These are phyloP conservation scores for Colletotrichum simmondsii DNA, from an alignment of 2,329 filamentous ascomycete genomes.

Conservation along the genomic window DNA sequence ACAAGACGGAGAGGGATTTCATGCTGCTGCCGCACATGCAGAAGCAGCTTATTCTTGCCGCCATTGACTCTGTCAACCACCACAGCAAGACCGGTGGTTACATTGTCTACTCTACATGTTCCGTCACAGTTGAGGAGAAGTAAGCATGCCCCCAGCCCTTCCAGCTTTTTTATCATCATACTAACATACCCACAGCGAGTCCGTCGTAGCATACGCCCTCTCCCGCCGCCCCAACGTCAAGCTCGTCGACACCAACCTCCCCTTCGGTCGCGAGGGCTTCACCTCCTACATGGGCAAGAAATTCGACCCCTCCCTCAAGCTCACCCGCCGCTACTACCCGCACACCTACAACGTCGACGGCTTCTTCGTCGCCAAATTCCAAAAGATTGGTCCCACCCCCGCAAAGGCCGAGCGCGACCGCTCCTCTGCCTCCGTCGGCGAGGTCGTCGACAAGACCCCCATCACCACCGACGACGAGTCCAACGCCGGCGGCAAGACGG, in stretches of 20 bases:
- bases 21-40: conserved; percentile 91
- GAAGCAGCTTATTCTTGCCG: conserved; percentile 91
- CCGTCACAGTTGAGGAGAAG: conserved; percentile 88
- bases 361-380: conserved; percentile 98
- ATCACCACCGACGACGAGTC: conserved; percentile 62
- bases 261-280: conserved; percentile 94
- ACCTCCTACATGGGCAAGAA: conserved; percentile 89
- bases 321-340: conserved; percentile 88
- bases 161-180: too few relatives aligned
- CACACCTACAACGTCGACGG: conserved; percentile 96
- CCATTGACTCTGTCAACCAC: conserved; percentile 95
- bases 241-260: conserved; percentile 89
- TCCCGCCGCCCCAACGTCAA: conserved; percentile 92
- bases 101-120: conserved; percentile 96
- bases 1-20: conserved; percentile 97
- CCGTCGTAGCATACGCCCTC: conserved; percentile 93
- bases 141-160: too few relatives aligned
- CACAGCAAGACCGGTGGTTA: conserved; percentile 92
- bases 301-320: conserved; percentile 86
- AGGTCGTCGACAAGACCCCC: conserved; percentile 75
- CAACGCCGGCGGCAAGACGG: conserved; percentile 42
- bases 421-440: conserved; percentile 46
- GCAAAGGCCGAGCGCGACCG: conserved; percentile 51
- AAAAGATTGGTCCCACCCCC: conserved; percentile 86
- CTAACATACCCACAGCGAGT: conserved; percentile 70